Evolutionary conservation across 2,329 filamentous ascomycete genomes (phyloP), one percentile per base, ranked within the genome.

Genomic region (Hypoxylon sp.): DNA sequence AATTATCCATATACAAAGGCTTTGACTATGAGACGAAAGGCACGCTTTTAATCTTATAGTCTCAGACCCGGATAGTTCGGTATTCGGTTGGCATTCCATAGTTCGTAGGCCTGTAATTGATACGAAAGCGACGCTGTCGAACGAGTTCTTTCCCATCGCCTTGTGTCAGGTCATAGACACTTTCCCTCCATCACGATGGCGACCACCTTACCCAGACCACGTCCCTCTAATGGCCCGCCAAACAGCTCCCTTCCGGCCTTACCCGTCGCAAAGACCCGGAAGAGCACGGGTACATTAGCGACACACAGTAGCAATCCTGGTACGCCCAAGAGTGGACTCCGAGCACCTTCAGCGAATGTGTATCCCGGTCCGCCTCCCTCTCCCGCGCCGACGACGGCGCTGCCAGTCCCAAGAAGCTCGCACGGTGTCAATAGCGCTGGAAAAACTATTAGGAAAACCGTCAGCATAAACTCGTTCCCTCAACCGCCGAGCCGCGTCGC

Each of bases 401-500:
- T 91, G 10, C 86, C 88, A 4, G 84, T 88, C 15, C 82, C 88
- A 17, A 87, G 87, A 65, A 83, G 86, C 1, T 80, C 85, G 5
- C 85, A 88, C 7, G 83, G 83, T 37, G 81, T 89, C 13, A 89
- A 88, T 68, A 83, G 83, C 32, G 83, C 88, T 4, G 88, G 89
- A 27, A 94, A 91, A 79, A 89, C 90, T 1, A 81, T 98, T 61
- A 89, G 94, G 69, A 97, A 97, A 81, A 92, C 92, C 0, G 91
- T 97, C 75, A 98, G 94, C 84, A 97, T 98, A 76, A 95, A 94
- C 77, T 91, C 93, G 0, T 98, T 98, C 76, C 95, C 95, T 31
- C 92, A 97, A 71, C 95, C 95, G 13, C 95, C 95, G 13, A 90
- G 90, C 72, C 88, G 89, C 52, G 86, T 84, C 52, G 82, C 82